A percentile compares a stretch with the other conserved stretches of the same genome.
Evolutionary conservation across 768 basidiomycete species (phyloP).

Genomic region (Mycena amicta): DNA sequence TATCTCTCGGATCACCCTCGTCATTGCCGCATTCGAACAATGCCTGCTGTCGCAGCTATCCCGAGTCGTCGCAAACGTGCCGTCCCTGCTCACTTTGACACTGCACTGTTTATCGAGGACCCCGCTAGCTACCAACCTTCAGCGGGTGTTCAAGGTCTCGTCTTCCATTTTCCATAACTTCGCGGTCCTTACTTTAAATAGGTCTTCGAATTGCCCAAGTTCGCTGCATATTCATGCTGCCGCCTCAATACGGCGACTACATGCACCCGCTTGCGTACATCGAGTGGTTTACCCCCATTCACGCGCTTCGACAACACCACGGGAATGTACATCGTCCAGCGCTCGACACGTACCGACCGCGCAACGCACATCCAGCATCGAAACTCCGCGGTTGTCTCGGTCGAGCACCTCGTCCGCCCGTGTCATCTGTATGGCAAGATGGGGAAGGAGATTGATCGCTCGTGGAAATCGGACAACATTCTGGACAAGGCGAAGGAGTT

Average conservation of each 20-base stretch:
- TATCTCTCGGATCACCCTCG: neutral
- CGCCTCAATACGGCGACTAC: slow-evolving; percentile 13
- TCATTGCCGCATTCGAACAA: neutral
- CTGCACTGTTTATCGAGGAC: slow-evolving; percentile 12
- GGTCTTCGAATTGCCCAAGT: slow-evolving; percentile 26
- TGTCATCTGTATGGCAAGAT: slow-evolving; percentile 27
- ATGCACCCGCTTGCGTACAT: slow-evolving; percentile 25
- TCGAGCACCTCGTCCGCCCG: slow-evolving; percentile 9
- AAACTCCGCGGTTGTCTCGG: slow-evolving; percentile 21
- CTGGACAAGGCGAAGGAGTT: slow-evolving; percentile 20
- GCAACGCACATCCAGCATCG: slow-evolving; percentile 20
- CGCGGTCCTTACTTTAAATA: neutral
- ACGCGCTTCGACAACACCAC: slow-evolving; percentile 9
- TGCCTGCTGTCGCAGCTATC: neutral
- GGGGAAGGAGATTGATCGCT: slow-evolving; percentile 7
- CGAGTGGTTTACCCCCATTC: slow-evolving; percentile 31
- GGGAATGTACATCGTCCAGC: slow-evolving; percentile 25
- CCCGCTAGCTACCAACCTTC: neutral
- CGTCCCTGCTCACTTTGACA: slow-evolving; percentile 12
- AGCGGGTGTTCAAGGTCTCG: slow-evolving; percentile 1
- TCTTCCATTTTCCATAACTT: neutral
- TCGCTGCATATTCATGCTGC: slow-evolving; percentile 21
- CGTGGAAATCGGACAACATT: slow-evolving; percentile 23
- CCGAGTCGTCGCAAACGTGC: neutral
- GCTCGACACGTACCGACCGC: no score